Conservation (phyloP, 1,284 basidiomycete genomes). For the Sphaerobolus stellatus region DNA sequence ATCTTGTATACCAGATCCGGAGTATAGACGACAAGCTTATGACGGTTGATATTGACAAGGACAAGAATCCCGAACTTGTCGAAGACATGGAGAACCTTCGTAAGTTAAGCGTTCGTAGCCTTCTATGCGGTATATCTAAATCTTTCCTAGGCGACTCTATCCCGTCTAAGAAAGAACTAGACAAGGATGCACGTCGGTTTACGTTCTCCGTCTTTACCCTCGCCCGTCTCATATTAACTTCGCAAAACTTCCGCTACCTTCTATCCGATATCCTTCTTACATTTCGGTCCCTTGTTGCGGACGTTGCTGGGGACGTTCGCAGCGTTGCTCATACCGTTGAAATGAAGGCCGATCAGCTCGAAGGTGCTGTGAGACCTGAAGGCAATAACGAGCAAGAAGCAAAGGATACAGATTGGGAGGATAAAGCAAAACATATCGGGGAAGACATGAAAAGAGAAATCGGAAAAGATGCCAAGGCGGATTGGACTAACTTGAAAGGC, state of each 20-base stretch:
- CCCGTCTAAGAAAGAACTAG: constrained; percentile 33
- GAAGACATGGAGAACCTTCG: constrained; percentile 14
- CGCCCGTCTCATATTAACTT: constrained; percentile 38
- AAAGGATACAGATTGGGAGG: constrained; percentile 2
- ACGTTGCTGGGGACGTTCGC: constrained; percentile 36
- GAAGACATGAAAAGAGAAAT: constrained; percentile 6
- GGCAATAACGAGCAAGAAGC: constrained; percentile 21
- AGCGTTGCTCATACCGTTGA: constrained; percentile 30
- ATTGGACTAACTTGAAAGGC: constrained; percentile 14
- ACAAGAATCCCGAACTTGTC: constrained; percentile 12
- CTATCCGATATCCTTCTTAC: constrained; percentile 39
- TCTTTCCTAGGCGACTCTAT: constrained; percentile 14
- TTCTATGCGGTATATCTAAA: neutral
- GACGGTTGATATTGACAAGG: constrained; percentile 29
- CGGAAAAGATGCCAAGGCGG: constrained; percentile 3
- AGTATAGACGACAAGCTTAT: constrained; percentile 26
- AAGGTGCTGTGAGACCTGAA: constrained; percentile 58
- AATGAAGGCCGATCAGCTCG: constrained; percentile 35
- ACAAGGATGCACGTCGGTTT: constrained; percentile 35
- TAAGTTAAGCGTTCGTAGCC: neutral
- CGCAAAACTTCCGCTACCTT: constrained; percentile 44
- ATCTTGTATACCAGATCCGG: constrained; percentile 37
- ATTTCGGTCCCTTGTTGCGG: constrained; percentile 38
- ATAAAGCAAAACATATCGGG: neutral
- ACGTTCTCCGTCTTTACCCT: constrained; percentile 36